Conservation (phyloP, 352 stramenopile genomes). For the Globisporangium splendens region DNA sequence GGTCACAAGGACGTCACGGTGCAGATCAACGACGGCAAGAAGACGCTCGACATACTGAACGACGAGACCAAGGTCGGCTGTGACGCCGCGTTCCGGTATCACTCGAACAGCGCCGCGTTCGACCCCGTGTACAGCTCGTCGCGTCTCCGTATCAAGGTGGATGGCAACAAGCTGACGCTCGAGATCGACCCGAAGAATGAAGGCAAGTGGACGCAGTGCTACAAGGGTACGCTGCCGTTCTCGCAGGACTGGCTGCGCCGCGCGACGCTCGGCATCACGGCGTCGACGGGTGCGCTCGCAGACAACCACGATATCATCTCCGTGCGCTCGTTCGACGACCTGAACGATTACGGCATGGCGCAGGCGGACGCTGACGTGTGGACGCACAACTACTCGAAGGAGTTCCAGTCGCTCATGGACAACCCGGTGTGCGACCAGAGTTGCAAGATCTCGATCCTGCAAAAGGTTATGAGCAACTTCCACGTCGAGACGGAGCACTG, state of each 20-base stretch:
- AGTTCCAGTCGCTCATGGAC: constrained; percentile 63
- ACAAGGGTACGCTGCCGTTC: constrained; percentile 64
- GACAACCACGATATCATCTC: constrained; percentile 84
- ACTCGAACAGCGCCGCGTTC: constrained; percentile 65
- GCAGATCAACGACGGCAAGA: constrained; percentile 73
- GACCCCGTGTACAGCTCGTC: constrained; percentile 71
- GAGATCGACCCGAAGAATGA: constrained; percentile 60
- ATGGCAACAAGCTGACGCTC: constrained; percentile 47
- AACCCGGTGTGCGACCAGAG: constrained; percentile 61
- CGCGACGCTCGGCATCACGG: constrained; percentile 67
- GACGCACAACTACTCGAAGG: constrained; percentile 85
- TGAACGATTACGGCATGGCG: constrained; percentile 48
- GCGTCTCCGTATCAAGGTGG: constrained; percentile 57
- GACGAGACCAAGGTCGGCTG: constrained; percentile 73
- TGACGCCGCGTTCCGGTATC: constrained; percentile 74
- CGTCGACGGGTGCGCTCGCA: constrained; percentile 68
- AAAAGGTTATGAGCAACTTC: constrained; percentile 82
- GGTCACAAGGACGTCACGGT: constrained; percentile 82
- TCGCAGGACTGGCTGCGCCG: constrained; percentile 58
- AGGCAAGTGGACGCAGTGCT: constrained; percentile 60
- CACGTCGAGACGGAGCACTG: constrained; percentile 81
- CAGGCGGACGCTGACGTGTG: constrained; percentile 66
- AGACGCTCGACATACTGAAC: constrained; percentile 63
- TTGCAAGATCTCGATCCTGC: constrained; percentile 79
- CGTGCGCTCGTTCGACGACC: constrained; percentile 58